These are phyloP conservation scores for Rubus idaeus DNA, from an alignment of 306 rosid genomes.

Conservation along the genomic window DNA sequence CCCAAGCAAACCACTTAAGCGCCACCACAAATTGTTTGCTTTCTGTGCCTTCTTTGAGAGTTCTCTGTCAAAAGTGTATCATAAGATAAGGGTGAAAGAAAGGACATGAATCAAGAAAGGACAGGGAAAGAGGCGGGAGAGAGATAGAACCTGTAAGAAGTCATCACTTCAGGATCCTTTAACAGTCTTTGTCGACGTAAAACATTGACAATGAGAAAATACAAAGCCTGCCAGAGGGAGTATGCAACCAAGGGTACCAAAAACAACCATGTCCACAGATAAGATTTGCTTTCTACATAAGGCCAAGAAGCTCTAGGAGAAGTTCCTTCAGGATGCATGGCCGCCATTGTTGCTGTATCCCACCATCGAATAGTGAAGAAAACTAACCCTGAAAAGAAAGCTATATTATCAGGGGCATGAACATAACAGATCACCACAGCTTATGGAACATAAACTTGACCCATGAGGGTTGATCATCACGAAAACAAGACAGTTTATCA, in stretches of 20 bases:
- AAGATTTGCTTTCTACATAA: constrained; percentile 66
- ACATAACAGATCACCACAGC: not conserved
- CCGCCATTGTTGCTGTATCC: constrained; percentile 75
- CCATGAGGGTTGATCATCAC: constrained; percentile 1
- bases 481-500: not conserved
- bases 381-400: constrained; percentile 62
- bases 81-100: not conserved
- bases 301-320: constrained; percentile 75
- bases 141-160: constrained; percentile 68
- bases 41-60: constrained; percentile 89
- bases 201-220: constrained; percentile 83
- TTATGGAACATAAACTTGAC: constrained; percentile 22
- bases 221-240: constrained; percentile 80
- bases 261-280: constrained; percentile 83
- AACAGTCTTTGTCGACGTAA: constrained; percentile 77
- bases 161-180: constrained; percentile 95
- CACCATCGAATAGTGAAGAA: constrained; percentile 96
- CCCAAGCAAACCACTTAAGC: constrained; percentile 82
- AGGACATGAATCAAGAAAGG: not conserved
- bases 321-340: constrained; percentile 77
- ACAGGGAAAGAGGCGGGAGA: not conserved
- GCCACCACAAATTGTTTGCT: constrained; percentile 95
- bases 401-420: not conserved
- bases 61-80: constrained; percentile 50
- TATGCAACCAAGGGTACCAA: constrained; percentile 76